phyloP scores from a whole-genome alignment of 1,284 basidiomycete species.

The Cryptococcus hybrid region DNA sequence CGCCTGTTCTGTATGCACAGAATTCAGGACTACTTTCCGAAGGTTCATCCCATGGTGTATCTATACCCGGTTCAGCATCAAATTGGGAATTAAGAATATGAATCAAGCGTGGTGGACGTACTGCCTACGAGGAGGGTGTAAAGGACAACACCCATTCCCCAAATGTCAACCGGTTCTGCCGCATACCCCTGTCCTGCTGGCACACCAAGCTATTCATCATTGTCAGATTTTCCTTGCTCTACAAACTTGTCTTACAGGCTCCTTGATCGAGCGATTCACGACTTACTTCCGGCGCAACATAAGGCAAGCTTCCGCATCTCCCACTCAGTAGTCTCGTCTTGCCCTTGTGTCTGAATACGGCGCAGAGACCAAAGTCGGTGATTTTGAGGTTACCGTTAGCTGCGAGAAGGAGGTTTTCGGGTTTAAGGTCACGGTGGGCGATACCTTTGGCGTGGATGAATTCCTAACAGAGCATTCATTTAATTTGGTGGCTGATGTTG shows the following conservation, averaged over 20 bases:
- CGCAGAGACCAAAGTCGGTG: conserved; percentile 91
- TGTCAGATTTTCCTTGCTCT: background rate
- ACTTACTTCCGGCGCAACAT: conserved; percentile 86
- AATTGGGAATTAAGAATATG: background rate
- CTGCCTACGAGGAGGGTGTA: conserved; percentile 91
- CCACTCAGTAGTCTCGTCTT: conserved; percentile 74
- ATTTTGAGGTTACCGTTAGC: conserved; percentile 77
- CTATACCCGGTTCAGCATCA: conserved; percentile 51
- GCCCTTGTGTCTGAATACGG: conserved; percentile 87
- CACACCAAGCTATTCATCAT: conserved; percentile 28
- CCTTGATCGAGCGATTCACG: background rate
- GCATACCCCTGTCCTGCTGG: conserved; percentile 60
- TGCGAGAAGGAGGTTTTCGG: conserved; percentile 87
- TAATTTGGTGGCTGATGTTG: background rate
- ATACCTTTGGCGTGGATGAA: conserved; percentile 89
- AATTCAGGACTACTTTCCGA: conserved; percentile 77
- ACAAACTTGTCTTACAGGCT: background rate
- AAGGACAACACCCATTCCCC: conserved; percentile 95
- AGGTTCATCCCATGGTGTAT: conserved; percentile 98
- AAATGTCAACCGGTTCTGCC: conserved; percentile 91
- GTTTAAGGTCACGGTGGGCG: conserved; percentile 94
- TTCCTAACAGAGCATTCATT: conserved; percentile 52
- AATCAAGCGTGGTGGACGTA: conserved; percentile 52
- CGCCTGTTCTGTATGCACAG: conserved; percentile 67
- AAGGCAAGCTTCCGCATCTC: conserved; percentile 89